Evolutionary conservation across 2,329 filamentous ascomycete genomes (phyloP), one percentile per base, ranked within the genome.

Genomic region (Fusarium mangiferae): DNA sequence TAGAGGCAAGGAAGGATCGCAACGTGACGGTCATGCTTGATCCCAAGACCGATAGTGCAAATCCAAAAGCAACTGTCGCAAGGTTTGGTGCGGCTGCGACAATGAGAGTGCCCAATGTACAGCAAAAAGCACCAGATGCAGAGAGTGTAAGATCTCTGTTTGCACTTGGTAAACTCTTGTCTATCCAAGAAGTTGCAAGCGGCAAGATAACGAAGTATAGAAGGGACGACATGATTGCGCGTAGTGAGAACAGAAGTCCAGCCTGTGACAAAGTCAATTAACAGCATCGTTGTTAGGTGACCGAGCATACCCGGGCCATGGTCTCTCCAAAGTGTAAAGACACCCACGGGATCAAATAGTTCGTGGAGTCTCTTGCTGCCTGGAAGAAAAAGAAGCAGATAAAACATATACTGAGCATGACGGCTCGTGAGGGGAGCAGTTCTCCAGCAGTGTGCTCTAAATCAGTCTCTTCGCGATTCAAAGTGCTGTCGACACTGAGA

Each of bases 331-430:
- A 48, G 1, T 18, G 36, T 18, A 38, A 8, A 33, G 41, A 66
- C 1, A 65, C 36, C 63, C 63, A 66, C 28, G 44, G 44, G 13
- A 65, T n/a, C 4, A 63, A n/a, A 6, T 65, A 66, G 7, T 14
- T 22, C 0, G 33, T 26, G 22, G 61, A 48, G 20, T 44, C 49
- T 3, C 18, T 57, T 9, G 49, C 42, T n/a, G 28, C 12, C 20
- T 57, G 30, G 28, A 57, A 56, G 6, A 63, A 24, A 17, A 66
- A 66, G 24, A 66, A 65, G 20, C 63, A 66, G 7, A 38, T 13
- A 46, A 57, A 42, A 9, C 63, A 65, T 42, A 38, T 42, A 10
- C 24, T 7, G 22, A 65, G 30, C 5, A 48, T 49, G 18, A 24
- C 13, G 14, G 54, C 35, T 26, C 35, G 24, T 15, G 36, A 6